Evolutionary conservation across 169 alveolate genomes (phyloP), one percentile per base, ranked within the genome.

Genomic region (Eimeria falciformis): DNA sequence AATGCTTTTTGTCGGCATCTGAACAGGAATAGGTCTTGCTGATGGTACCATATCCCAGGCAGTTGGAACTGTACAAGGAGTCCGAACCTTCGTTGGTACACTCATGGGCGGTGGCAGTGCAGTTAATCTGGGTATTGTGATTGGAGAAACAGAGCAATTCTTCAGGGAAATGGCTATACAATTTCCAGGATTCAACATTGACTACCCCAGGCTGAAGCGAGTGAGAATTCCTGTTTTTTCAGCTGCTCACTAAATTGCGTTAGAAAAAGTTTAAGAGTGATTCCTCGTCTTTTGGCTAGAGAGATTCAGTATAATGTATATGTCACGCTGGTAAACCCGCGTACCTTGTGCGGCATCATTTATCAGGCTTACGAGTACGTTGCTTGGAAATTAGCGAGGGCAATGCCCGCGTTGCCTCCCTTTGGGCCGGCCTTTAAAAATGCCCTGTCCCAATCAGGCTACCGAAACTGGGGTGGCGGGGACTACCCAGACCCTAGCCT

Each of bases 31-130:
- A 27, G 96, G 92, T 56, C 87, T 95, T 11, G 94, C 90, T 33
- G 97, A 94, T 53, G 89, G 93, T 27, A 91, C 62, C 5, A 94
- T 94, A 68, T 93, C 95, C 40, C 95, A 95, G 47, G 40, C 92
- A 6, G 84, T 95, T 4, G 85, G 93, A 11, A 95, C 97, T 21
- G 53, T 85, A 50, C 92, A 95, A 25, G 96, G 96, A 27, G 94
- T 94, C 3, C 81, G 95, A 33, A 92, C 97, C 46, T 95, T 94
- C 66, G 46, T 82, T 1, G 97, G 96, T 12, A 78, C 91, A 12
- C 96, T 94, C 5, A 55, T 95, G 69, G 95, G 96, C 6, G 97
- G 97, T 29, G 97, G 97, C 71, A 94, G 96, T 25, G 91, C 96
- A 0, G 86, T 95, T n/a, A 95, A 95, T 65, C 91, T 94, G 92